Conservation (phyloP, 106 monocot genomes). For the Narthecium ossifragum region DNA sequence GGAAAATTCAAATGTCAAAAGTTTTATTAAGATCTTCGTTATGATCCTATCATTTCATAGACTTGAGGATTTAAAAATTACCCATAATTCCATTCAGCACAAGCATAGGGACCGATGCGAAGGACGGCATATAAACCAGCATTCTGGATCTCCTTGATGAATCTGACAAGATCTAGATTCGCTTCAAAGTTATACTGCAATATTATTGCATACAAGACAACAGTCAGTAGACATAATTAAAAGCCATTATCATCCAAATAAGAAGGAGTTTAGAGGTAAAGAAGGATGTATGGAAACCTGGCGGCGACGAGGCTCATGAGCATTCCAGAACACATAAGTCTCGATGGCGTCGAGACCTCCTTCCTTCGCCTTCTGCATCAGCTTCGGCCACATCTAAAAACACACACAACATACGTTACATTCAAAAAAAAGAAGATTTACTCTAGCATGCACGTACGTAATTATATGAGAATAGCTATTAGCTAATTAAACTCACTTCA, state of each 20-base stretch:
- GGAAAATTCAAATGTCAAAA: neutral
- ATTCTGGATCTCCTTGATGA: conserved; percentile 19
- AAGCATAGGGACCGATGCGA: conserved; percentile 26
- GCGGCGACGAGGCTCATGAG: conserved; percentile 25
- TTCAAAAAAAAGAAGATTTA: neutral
- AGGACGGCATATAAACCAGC: conserved; percentile 25
- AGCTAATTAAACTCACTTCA: neutral
- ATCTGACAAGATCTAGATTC: conserved; percentile 18
- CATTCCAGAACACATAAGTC: conserved; percentile 43
- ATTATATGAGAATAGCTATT: too few relatives aligned
- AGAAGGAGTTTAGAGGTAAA: too few relatives aligned
- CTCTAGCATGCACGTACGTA: neutral
- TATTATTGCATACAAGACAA: too few relatives aligned
- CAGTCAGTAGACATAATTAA: too few relatives aligned
- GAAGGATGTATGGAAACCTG: too few relatives aligned
- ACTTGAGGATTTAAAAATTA: too few relatives aligned
- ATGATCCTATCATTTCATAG: too few relatives aligned
- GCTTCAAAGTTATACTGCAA: conserved; percentile 24
- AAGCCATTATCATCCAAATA: too few relatives aligned
- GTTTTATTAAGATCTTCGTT: too few relatives aligned
- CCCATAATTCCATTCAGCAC: conserved; percentile 28
- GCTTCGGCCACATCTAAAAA: conserved; percentile 35
- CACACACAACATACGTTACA: too few relatives aligned
- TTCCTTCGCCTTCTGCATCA: conserved; percentile 26
- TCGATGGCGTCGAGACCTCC: conserved; percentile 39